Evolutionary conservation across 192 early-diverging fungal species (phyloP).

Genomic region (Entomortierella beljakovae): DNA sequence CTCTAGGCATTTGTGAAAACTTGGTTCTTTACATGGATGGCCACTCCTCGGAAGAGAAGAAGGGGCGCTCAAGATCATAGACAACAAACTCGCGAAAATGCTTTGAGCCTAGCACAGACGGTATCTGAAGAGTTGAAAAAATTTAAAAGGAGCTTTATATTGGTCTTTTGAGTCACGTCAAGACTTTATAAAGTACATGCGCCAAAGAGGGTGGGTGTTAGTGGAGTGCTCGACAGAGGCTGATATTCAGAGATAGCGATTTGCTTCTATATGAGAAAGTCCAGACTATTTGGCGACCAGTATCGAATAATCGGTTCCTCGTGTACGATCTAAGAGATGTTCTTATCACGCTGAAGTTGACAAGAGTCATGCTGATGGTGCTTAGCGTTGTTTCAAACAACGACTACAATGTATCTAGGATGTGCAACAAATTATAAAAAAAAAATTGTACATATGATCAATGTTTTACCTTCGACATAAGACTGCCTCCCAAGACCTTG

Average conservation of each 20-base stretch:
- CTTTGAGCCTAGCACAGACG: too few relatives aligned
- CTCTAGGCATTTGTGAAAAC: too few relatives aligned
- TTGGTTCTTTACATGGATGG: too few relatives aligned
- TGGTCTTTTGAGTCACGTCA: not conserved
- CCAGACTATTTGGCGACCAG: slow-evolving; percentile 10
- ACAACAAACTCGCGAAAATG: too few relatives aligned
- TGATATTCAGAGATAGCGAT: not conserved
- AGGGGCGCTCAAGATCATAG: too few relatives aligned
- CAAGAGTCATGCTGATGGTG: not conserved
- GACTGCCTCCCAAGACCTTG: too few relatives aligned
- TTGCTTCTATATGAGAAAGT: slow-evolving; percentile 2
- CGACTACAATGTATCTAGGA: not conserved
- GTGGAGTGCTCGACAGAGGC: slow-evolving; percentile 10
- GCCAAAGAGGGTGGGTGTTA: not conserved
- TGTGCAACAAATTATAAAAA: slow-evolving; percentile 6
- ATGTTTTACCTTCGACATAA: too few relatives aligned
- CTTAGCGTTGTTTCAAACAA: slow-evolving; percentile 14
- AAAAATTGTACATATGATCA: too few relatives aligned
- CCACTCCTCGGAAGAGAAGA: too few relatives aligned
- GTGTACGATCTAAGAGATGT: slow-evolving; percentile 2
- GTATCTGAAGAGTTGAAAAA: too few relatives aligned
- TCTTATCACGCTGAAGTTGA: not conserved
- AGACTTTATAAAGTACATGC: not conserved
- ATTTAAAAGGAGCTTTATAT: not conserved
- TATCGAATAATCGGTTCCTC: not conserved